Evolutionary conservation across 192 early-diverging fungal genomes (phyloP).

Genomic region (Coemansia sp.): DNA sequence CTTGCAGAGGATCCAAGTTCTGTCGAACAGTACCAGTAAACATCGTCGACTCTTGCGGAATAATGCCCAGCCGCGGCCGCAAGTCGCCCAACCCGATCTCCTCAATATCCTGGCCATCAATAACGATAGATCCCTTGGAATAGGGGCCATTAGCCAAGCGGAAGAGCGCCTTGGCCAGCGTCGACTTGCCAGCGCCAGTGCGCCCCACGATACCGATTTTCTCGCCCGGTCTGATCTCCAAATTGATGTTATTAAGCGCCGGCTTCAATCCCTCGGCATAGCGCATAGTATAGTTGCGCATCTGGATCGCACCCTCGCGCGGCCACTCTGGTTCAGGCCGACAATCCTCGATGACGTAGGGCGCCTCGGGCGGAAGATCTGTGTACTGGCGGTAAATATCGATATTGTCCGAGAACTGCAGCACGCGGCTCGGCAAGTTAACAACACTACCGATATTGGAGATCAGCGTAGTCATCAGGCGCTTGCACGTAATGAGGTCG

Average conservation of each 20-base stretch:
- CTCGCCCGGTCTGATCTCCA: conserved; percentile 47
- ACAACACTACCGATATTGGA: conserved; percentile 8
- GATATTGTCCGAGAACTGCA: conserved; percentile 20
- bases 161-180: conserved; percentile 73
- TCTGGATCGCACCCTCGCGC: conserved; percentile 57
- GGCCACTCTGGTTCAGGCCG: conserved; percentile 69
- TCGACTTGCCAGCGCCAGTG: conserved; percentile 79
- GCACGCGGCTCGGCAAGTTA: conserved; percentile 15
- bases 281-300: conserved; percentile 59
- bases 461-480: conserved; percentile 5
- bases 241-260: conserved; percentile 37
- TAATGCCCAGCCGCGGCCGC: conserved; percentile 60
- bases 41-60: conserved; percentile 76
- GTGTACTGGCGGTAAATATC: conserved; percentile 36
- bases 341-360: conserved; percentile 35
- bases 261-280: conserved; percentile 58
- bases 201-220: conserved; percentile 69
- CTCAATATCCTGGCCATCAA: conserved; percentile 73
- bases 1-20: conserved; percentile 80
- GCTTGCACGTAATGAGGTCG: conserved; percentile 19
- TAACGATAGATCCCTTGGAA: conserved; percentile 59
- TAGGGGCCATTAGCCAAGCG: conserved; percentile 60
- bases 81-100: conserved; percentile 59
- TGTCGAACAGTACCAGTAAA: conserved; percentile 69
- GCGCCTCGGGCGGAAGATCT: conserved; percentile 47